A percentile compares a stretch with the other conserved stretches of the same genome.
Conservation (phyloP, 2,329 filamentous ascomycete genomes). For the Mycogone perniciosa region DNA sequence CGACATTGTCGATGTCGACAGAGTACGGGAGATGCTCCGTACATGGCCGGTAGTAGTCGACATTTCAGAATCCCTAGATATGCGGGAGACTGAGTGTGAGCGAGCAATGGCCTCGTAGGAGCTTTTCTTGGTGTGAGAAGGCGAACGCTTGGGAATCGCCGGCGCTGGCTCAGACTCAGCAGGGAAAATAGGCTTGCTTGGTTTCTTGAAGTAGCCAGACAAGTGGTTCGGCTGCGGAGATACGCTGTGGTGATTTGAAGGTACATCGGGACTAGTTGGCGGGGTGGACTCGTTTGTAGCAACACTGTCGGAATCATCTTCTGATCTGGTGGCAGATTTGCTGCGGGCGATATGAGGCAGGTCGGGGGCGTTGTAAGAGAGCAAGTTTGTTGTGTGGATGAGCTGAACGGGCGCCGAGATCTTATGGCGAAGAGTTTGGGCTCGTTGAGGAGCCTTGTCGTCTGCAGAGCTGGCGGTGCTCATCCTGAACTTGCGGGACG, state of each 20-base stretch:
- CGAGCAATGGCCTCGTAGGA: conserved; percentile 67
- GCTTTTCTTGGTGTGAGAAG: conserved; percentile 84
- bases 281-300: conserved; percentile 51
- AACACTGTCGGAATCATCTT: conserved; percentile 65
- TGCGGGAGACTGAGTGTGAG: conserved; percentile 53
- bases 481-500: conserved; percentile 57
- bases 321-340: conserved; percentile 50
- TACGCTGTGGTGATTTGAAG: conserved; percentile 47
- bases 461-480: conserved; percentile 42
- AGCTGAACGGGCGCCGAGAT: conserved; percentile 86
- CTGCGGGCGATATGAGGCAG: conserved; percentile 51
- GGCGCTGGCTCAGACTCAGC: conserved; percentile 35
- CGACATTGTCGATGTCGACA: conserved; percentile 50
- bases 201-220: conserved; percentile 58
- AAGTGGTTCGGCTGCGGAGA: conserved; percentile 60
- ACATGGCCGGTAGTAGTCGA: conserved; percentile 52
- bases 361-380: conserved; percentile 90
- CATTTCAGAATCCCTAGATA: conserved; percentile 48
- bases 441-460: conserved; percentile 35
- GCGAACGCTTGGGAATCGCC: conserved; percentile 67
- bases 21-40: conserved; percentile 51
- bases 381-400: conserved; percentile 91
- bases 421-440: conserved; percentile 48
- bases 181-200: conserved; percentile 36
- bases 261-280: conserved; percentile 63